Evolutionary conservation across 805 yeast species (phyloP), one percentile per base, ranked within the genome.

Genomic region (Candida sakaeoensis): DNA sequence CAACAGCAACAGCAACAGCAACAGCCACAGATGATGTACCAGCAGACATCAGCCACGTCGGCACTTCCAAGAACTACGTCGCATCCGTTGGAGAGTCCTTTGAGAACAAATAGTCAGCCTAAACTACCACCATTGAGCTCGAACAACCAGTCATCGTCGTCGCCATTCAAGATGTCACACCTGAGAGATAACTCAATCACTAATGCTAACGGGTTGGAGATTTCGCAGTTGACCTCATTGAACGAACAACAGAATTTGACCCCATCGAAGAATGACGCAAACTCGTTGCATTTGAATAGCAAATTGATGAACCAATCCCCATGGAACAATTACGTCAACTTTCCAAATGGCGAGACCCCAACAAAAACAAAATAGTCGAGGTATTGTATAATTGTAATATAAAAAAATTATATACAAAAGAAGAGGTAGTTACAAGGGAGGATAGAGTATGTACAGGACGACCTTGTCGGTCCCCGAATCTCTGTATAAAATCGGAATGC

Each of bases 341-440:
- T 34, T 34, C 37, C 37, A 35, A 58, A 62, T 19, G 65, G 59
- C 39, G 63, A 60, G 9, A 66, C 72, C 40, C 74, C 74, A 4
- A 67, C 72, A 3, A 49, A 65, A 36, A 57, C 56, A 37, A 51
- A 70, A 32, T 60, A 55, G 42, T 42, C 13, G 5, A 14, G 6
- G 33, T 14, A 21, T 7, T 21, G 9, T 21, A 21, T 21, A n/a
- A n/a, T n/a, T n/a, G n/a, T n/a, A n/a, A n/a, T n/a, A n/a, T n/a
- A n/a, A n/a, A n/a, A n/a, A n/a, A n/a, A n/a, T n/a, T n/a, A n/a
- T n/a, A n/a, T n/a, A n/a, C n/a, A n/a, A n/a, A n/a, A n/a, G n/a
- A n/a, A n/a, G n/a, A n/a, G n/a, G n/a, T n/a, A n/a, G n/a, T n/a
- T n/a, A n/a, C n/a, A n/a, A n/a, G n/a, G n/a, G n/a, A n/a, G n/a